Evolutionary conservation across 352 stramenopile genomes (phyloP), one percentile per base, ranked within the genome.

Genomic region (Pythium dissotocum): DNA sequence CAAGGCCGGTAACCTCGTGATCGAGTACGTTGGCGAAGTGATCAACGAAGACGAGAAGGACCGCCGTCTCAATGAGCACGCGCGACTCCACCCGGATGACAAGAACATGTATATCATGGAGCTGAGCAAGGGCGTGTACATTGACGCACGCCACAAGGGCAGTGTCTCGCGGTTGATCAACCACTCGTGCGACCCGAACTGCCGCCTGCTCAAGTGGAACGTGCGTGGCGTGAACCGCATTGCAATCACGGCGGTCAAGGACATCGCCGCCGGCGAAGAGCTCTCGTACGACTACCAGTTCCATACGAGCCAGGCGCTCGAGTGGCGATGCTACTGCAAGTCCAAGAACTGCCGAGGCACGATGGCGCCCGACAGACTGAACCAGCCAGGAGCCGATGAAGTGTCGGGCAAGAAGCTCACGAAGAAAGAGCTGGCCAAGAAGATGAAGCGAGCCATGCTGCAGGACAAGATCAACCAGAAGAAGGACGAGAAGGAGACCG

Each of bases 41-140:
- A 96, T 98, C 64, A 93, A 96, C 61, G 94, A 98, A 74, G 79
- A 88, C 49, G 89, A 94, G 73, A 98, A 98, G 65, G 82, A 97
- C 51, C 77, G 86, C 4, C 88, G 95, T 30, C 73, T 98, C 7
- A 70, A 81, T 58, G 74, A 94, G 52, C 95, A 97, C 74, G 80
- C 87, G 7, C 80, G 79, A 33, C 87, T 94, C 33, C 91, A 94
- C 48, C 93, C 93, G 12, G 88, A 98, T 26, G 94, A 98, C 80
- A 97, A 95, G 63, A 98, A 98, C 73, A 98, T 98, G 88, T 98
- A 98, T 76, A 89, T 98, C 61, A 98, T 98, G 95, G 82, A 94
- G 65, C 76, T 98, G 13, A 87, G 80, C 32, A 93, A 97, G 58
- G 89, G 91, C 46, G 93, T 91, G 76, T 98, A 97, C 78, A 98